These are phyloP conservation scores for Trichoderma erinaceum DNA, from an alignment of 495 filamentous ascomycete genomes.

Conservation along the genomic window DNA sequence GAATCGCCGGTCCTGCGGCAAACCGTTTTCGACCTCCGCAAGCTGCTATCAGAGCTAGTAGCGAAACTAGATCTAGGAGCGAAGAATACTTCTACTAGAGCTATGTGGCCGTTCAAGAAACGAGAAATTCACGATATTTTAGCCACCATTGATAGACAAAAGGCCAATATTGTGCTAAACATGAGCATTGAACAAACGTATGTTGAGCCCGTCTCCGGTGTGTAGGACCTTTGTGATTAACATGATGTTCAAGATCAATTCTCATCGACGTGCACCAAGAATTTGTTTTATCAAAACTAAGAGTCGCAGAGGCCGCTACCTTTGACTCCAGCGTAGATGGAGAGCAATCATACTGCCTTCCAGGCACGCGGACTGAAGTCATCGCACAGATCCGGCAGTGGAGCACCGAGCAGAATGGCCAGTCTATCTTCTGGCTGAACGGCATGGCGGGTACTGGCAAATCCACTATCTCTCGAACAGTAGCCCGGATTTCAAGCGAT, in stretches of 20 bases:
- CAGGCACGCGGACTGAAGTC: slow-evolving; percentile 24
- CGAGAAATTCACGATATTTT: not conserved
- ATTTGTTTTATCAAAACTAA: not conserved
- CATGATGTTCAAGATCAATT: not conserved
- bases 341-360: slow-evolving; percentile 23
- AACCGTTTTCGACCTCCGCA: not conserved
- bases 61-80: slow-evolving; percentile 1
- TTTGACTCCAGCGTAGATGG: slow-evolving; percentile 26
- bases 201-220: not conserved
- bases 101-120: not conserved
- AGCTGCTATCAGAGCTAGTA: not conserved
- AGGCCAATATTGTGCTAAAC: not conserved
- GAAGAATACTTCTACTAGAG: not conserved
- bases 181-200: slow-evolving; percentile 1
- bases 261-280: slow-evolving; percentile 1
- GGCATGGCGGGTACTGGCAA: slow-evolving; percentile 45
- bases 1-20: not conserved
- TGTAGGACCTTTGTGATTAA: not conserved
- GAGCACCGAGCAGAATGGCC: slow-evolving; percentile 15
- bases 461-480: slow-evolving; percentile 40
- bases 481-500: slow-evolving; percentile 25
- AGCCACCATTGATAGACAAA: not conserved
- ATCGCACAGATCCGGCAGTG: slow-evolving; percentile 18
- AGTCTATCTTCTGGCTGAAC: slow-evolving; percentile 40
- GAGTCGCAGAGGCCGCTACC: slow-evolving; percentile 19